These are phyloP conservation scores for Metschnikowia henanensis DNA, from an alignment of 805 yeast species.

Conservation along the genomic window DNA sequence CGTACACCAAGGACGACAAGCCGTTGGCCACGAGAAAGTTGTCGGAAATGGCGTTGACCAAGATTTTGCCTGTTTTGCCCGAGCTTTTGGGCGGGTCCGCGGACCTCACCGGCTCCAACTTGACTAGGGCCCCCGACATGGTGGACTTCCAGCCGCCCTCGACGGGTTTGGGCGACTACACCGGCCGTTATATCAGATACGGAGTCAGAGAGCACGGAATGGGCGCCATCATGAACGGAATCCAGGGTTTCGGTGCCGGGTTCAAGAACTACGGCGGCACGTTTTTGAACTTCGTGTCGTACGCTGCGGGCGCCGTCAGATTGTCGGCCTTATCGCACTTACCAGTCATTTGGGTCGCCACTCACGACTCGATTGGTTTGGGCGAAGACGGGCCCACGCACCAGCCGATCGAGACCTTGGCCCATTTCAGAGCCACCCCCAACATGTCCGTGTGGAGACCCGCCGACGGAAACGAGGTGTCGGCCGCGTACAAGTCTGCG, in stretches of 20 bases:
- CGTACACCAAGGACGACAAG: conserved; percentile 72
- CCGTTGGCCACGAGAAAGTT: conserved; percentile 94
- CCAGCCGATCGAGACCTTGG: conserved; percentile 88
- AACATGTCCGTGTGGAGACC: conserved; percentile 89
- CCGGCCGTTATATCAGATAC: conserved; percentile 93
- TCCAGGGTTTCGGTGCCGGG: conserved; percentile 86
- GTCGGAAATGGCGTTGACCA: conserved; percentile 74
- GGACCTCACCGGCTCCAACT: conserved; percentile 95
- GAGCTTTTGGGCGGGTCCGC: conserved; percentile 98
- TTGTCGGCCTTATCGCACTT: conserved; percentile 80
- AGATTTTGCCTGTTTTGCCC: conserved; percentile 65
- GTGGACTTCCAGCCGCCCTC: conserved; percentile 91
- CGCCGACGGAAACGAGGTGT: conserved; percentile 87
- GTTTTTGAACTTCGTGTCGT: conserved; percentile 87
- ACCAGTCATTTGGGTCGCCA: conserved; percentile 85
- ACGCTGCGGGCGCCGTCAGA: conserved; percentile 87
- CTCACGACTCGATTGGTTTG: conserved; percentile 87
- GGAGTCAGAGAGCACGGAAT: conserved; percentile 99
- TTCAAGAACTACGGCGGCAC: conserved; percentile 95
- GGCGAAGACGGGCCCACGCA: conserved; percentile 96
- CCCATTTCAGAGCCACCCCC: conserved; percentile 84
- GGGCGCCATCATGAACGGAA: conserved; percentile 99
- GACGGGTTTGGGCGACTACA: conserved; percentile 77
- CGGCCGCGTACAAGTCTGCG: conserved; percentile 77
- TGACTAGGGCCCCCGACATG: conserved; percentile 83